Evolutionary conservation across 371 early-diverging fungal genomes (phyloP), one percentile per base, ranked within the genome.

Genomic region (Syncephalis plumigaleata): DNA sequence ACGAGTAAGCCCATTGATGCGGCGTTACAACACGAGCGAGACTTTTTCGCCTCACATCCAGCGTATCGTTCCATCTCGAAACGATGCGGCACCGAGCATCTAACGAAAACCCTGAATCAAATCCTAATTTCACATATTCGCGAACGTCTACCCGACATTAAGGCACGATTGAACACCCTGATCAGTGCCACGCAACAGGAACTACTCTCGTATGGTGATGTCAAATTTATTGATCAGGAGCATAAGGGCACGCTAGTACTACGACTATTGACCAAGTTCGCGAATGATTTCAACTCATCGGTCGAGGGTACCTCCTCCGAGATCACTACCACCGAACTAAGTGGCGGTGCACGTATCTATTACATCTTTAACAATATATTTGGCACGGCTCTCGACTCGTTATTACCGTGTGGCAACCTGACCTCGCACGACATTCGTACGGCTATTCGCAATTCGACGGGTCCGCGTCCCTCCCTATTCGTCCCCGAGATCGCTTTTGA

Each of bases 401-500:
- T 91, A 25, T 67, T 71, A 36, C 80, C 90, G 3, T 75, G 83
- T 48, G 68, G 73, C n/a, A 82, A 81, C 48, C 57, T 91, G 39
- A 70, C 79, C 15, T 75, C 77, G 44, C 70, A 72, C 40, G 86
- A 91, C 53, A 90, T 93, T 53, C 80, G 87, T 47, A 84, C 81
- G 0, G 84, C 89, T 11, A 82, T 93, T 42, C 79, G 91, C 48
- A 91, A 93, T 61, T 83, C 89, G 4, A 84, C 81, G 13, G 91
- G 88, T 9, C 88, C 87, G 4, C 67, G 85, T 1, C 76, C 85
- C 9, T 79, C 81, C 11, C 67, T 90, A n/a, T 85, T 90, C 71
- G 86, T 93, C 18, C 84, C 87, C 5, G 91, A 93, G 57, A 66
- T 78, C 49, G 86, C 90, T 1, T 93, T 91, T 70, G 87, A 91